Base-by-base conservation (phyloP, 73 alveolate genomes). In the Paramecium caudatum region DNA sequence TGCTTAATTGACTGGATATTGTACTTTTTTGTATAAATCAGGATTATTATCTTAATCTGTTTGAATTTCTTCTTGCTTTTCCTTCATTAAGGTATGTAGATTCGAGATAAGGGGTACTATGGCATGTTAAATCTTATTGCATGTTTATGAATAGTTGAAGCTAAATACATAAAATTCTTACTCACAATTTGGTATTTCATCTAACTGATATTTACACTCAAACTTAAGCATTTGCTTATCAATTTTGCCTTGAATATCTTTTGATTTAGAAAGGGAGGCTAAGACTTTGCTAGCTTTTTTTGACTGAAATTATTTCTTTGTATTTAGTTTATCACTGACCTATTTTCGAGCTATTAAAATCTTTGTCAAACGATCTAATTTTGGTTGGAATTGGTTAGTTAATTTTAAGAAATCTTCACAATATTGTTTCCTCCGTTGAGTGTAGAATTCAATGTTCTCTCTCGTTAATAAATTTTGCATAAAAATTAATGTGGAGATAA, bases 331-430 rank as follows among this genome's bases (percentile, higher is more conserved):
- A 36, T 39, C 62, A 6, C 30, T 39, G 16, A 5, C 47, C 12
- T 74, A 37, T 25, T 36, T 74, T 39, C 37, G 43, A 12, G 88
- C 84, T 2, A 74, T 74, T 37, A 74, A 37, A 8, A 39, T 74
- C 55, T 74, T 74, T 74, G 17, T 19, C 55, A 74, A 45, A 39
- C 17, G 21, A 34, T 45, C 47, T 45, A 74, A 17, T 17, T 45
- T 74, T 41, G 88, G 88, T 74, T 74, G 36, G 13, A 74, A 74
- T 74, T 74, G n/a, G 21, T 36, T 74, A 10, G 88, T 74, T 43
- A 41, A 34, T 27, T 74, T 39, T 43, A 27, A 27, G 47, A 74
- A 74, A 25, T 74, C 62, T 43, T 74, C 30, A 16, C 46, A 27
- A 74, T 74, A 74, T n/a, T 74, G 27, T 74, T 74, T 74, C 55